These are phyloP conservation scores for Suillus brevipes DNA, from an alignment of 768 basidiomycete species.

Conservation along the genomic window DNA sequence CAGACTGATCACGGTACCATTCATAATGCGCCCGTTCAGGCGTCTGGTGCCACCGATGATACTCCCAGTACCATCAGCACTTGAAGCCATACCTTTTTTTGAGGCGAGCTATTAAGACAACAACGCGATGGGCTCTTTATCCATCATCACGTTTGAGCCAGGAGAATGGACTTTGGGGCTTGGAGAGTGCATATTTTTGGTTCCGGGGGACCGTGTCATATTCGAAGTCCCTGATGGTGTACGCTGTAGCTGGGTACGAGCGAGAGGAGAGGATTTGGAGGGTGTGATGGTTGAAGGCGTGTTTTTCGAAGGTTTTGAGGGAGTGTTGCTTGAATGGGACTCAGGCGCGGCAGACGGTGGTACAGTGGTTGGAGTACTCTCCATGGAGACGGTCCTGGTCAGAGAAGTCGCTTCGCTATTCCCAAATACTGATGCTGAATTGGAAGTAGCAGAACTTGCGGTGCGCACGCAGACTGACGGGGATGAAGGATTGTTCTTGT, in stretches of 20 bases:
- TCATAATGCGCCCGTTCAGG: slow-evolving; percentile 13
- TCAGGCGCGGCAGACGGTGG: slow-evolving; percentile 33
- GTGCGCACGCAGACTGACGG: neutral
- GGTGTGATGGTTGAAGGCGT: slow-evolving; percentile 25
- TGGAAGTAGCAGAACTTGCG: neutral
- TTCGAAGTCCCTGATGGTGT: slow-evolving; percentile 21
- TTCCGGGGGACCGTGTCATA: slow-evolving; percentile 14
- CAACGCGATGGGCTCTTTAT: slow-evolving; percentile 14
- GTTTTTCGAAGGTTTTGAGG: slow-evolving; percentile 22
- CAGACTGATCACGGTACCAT: slow-evolving; percentile 19
- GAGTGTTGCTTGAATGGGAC: slow-evolving; percentile 39
- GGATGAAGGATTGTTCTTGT: slow-evolving; percentile 15
- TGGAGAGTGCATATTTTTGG: neutral
- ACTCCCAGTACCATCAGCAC: neutral
- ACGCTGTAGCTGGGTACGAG: slow-evolving; percentile 16
- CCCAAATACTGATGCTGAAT: slow-evolving; percentile 2
- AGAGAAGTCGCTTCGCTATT: neutral
- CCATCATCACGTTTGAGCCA: neutral
- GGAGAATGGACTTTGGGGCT: slow-evolving; percentile 1
- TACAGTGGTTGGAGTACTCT: slow-evolving; percentile 3
- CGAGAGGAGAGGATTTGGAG: slow-evolving; percentile 16
- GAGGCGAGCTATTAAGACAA: slow-evolving; percentile 19
- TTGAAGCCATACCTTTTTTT: neutral
- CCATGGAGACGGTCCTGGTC: neutral
- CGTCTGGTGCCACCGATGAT: neutral